Evolutionary conservation across 208 protist genomes (phyloP), one percentile per base, ranked within the genome.

Genomic region (Acanthamoeba triangularis): DNA sequence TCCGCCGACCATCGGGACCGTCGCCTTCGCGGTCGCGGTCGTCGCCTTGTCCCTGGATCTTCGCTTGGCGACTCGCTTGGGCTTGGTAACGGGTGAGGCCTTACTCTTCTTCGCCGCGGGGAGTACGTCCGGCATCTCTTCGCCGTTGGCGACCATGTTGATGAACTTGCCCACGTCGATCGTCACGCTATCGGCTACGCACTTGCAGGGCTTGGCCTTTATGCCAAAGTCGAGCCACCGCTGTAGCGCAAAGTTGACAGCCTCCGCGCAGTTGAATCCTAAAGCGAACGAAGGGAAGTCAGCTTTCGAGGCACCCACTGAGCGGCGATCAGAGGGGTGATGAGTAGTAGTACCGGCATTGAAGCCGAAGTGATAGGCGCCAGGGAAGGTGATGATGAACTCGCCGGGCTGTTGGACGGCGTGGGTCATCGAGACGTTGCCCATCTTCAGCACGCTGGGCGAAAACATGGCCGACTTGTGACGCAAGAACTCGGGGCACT

Each of bases 221-320:
- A 69, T 97, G 33, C 97, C 97, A 49, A 87, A 65, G 8, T 90
- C 37, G 16, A 97, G 33, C 97, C 97, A 97, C 23, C 82, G 80
- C 25, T 52, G 23, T 4, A 94, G 76, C 23, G 97, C 97, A 61
- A 97, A 97, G 92, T 97, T 97, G 30, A 95, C 87, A 8, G 96
- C 87, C 90, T 97, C 97, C 47, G 96, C 95, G 28, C 90, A 96
- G 95, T 97, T 97, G 82, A 97, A 96, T 4, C 96, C 96, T 88
- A 37, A 20, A 37, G 67, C 14, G 28, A 35, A 35, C 1, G 13
- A 13, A 76, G 25, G 25, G 41, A 37, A 76, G 11, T 76, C 13
- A 13, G 11, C 25, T 76, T 76, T 28, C 11, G 20, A 61, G 11
- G 11, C 8, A 61, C 41, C 49, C n/a, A 54, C 8, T 54, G 49